phyloP scores from a whole-genome alignment of 2,329 filamentous ascomycete species.

The Penicillium psychrosexuale region DNA sequence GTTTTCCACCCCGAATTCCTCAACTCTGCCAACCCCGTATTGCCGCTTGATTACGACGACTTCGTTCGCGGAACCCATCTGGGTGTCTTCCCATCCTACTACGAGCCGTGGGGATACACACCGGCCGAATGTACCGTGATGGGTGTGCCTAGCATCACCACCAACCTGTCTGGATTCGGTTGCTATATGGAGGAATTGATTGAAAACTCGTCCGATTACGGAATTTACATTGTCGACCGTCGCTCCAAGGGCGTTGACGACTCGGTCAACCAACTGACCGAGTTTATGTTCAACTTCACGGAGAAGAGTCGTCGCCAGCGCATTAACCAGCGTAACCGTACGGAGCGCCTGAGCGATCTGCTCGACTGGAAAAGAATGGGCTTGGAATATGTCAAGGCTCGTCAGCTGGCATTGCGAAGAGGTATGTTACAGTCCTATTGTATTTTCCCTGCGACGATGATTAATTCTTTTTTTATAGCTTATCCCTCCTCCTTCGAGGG shows the following conservation, averaged over 20 bases:
- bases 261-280: slow-evolving; percentile 89
- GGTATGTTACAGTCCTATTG: slow-evolving; percentile 30
- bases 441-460: neutral
- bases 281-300: slow-evolving; percentile 91
- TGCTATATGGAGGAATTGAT: slow-evolving; percentile 99
- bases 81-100: slow-evolving; percentile 95
- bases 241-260: slow-evolving; percentile 94
- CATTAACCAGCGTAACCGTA: slow-evolving; percentile 97
- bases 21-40: slow-evolving; percentile 89
- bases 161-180: slow-evolving; percentile 94
- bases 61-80: slow-evolving; percentile 96
- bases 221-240: slow-evolving; percentile 97
- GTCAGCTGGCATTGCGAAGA: slow-evolving; percentile 84
- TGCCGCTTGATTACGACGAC: slow-evolving; percentile 96
- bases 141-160: slow-evolving; percentile 97
- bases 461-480: slow-evolving; percentile 48
- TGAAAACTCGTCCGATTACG: slow-evolving; percentile 95
- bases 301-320: slow-evolving; percentile 91
- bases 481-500: slow-evolving; percentile 81
- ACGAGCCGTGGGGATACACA: slow-evolving; percentile 99
- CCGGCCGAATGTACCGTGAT: slow-evolving; percentile 98
- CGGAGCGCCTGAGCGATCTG: slow-evolving; percentile 88
- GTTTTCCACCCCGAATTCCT: slow-evolving; percentile 98
- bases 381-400: slow-evolving; percentile 97
- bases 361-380: slow-evolving; percentile 99